Base-by-base conservation (phyloP, 495 filamentous ascomycete genomes). In the Cercophora scortea region DNA sequence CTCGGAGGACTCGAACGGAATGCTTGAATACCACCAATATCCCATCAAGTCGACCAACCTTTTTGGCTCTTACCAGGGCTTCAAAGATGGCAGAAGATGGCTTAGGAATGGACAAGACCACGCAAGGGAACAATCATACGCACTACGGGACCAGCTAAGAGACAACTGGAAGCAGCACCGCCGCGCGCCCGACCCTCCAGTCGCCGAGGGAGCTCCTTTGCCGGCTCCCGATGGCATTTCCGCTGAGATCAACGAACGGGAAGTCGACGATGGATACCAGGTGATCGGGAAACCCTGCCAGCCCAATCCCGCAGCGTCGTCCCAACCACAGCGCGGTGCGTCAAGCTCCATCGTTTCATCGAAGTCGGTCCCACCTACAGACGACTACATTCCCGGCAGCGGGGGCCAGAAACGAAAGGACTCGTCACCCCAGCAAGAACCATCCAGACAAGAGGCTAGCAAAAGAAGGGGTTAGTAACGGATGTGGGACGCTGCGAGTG, bases 11-110 rank as follows among this genome's bases (percentile, higher is more conserved):
- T 25, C 5, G 25, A 5, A 25, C 5, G 58, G 56, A 39, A 56
- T 33, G 52, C 46, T 64, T 40, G 51, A 63, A 49, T 64, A 64
- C 41, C 61, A 64, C 52, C 61, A 64, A 49, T 61, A 56, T 50
- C 64, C 35, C 41, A 39, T 61, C 52, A 32, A 36, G 32, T 54
- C 61, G 52, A 47, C 53, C 25, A 62, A 51, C 25, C 13, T 64
- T 33, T 46, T 42, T 4, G 36, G 57, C 43, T 57, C 60, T n/a
- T 33, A 61, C 43, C 10, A 51, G 45, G 64, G 34, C 11, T 41
- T 45, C 18, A 59, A 59, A 42, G 52, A 53, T 1, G 61, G 61
- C 47, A 46, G 57, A 33, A 55, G 52, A 54, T 34, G 42, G 42
- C 53, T 48, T 50, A 57, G 57, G 42, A 58, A 61, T 38, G 46